Evolutionary conservation across 805 yeast genomes (phyloP).

Genomic region (Starmera caribaea): DNA sequence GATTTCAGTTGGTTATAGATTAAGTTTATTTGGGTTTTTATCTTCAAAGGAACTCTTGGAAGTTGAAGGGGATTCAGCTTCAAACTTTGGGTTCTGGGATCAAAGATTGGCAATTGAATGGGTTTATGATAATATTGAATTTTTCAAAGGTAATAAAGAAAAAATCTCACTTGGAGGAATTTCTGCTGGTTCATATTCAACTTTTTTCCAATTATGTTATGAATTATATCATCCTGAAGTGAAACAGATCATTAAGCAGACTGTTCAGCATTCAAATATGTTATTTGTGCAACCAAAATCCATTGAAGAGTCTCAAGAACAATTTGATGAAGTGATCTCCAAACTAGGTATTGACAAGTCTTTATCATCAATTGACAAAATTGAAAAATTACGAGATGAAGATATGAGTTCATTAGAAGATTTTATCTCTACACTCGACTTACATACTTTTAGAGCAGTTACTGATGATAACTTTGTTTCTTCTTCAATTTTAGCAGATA

Average conservation of each 20-base stretch:
- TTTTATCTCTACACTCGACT: slow-evolving; percentile 16
- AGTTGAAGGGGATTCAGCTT: slow-evolving; percentile 8
- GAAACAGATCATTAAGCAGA: slow-evolving; percentile 28
- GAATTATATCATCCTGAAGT: slow-evolving; percentile 31
- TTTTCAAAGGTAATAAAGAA: slow-evolving; percentile 38
- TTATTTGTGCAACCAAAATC: slow-evolving; percentile 30
- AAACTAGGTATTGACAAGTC: slow-evolving; percentile 13
- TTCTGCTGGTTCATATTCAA: slow-evolving; percentile 36
- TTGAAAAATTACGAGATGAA: slow-evolving; percentile 13
- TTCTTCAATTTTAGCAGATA: slow-evolving; percentile 20
- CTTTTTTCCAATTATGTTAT: slow-evolving; percentile 31
- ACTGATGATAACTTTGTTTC: slow-evolving; percentile 29
- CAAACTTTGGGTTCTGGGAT: slow-evolving; percentile 37
- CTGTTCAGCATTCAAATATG: slow-evolving; percentile 26
- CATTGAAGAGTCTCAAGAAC: slow-evolving; percentile 23
- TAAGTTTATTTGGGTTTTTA: slow-evolving; percentile 28
- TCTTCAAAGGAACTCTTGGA: slow-evolving; percentile 27
- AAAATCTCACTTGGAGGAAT: slow-evolving; percentile 35
- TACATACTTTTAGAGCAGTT: slow-evolving; percentile 29
- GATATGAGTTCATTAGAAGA: slow-evolving; percentile 12
- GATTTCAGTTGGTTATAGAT: slow-evolving; percentile 31
- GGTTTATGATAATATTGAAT: slow-evolving; percentile 30
- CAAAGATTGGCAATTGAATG: slow-evolving; percentile 37
- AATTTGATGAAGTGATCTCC: slow-evolving; percentile 25
- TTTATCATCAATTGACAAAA: slow-evolving; percentile 12